These are phyloP conservation scores for Pseudogymnoascus sp. DNA, from an alignment of 2,329 filamentous ascomycete genomes.

Conservation along the genomic window DNA sequence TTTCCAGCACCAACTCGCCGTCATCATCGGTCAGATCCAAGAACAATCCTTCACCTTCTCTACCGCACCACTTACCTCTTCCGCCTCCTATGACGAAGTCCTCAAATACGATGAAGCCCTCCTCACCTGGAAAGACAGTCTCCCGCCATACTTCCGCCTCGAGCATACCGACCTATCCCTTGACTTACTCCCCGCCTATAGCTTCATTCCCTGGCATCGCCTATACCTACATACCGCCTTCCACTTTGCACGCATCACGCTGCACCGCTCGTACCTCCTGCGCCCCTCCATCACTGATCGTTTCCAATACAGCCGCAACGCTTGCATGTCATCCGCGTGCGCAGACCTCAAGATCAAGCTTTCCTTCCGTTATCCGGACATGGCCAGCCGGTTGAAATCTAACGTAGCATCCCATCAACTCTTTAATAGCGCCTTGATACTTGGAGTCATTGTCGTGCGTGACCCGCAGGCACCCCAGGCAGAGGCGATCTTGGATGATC, in stretches of 20 bases:
- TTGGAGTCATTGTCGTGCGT: slow-evolving; percentile 32
- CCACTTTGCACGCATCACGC: slow-evolving; percentile 35
- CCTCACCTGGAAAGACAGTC: slow-evolving; percentile 26
- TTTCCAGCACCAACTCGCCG: slow-evolving; percentile 29
- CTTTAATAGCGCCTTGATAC: slow-evolving; percentile 36
- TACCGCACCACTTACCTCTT: slow-evolving; percentile 15
- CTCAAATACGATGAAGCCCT: slow-evolving; percentile 31
- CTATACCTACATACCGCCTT: slow-evolving; percentile 34
- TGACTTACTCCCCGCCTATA: slow-evolving; percentile 20
- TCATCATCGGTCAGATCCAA: slow-evolving; percentile 34
- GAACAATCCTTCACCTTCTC: slow-evolving; percentile 32
- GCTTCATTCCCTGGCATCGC: slow-evolving; percentile 33
- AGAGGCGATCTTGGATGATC: slow-evolving; percentile 32
- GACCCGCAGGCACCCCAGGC: slow-evolving; percentile 27
- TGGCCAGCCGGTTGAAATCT: slow-evolving; percentile 31
- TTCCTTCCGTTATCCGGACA: slow-evolving; percentile 25
- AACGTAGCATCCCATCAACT: slow-evolving; percentile 33
- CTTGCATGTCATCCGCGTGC: slow-evolving; percentile 35
- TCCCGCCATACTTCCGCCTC: slow-evolving; percentile 32
- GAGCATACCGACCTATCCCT: slow-evolving; percentile 28
- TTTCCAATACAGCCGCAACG: slow-evolving; percentile 34
- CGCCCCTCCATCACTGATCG: slow-evolving; percentile 35
- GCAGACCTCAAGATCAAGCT: slow-evolving; percentile 34
- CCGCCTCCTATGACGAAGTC: slow-evolving; percentile 33
- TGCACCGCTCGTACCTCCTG: slow-evolving; percentile 35